phyloP scores from a whole-genome alignment of 306 rosid species.

The Rosa rugosa region DNA sequence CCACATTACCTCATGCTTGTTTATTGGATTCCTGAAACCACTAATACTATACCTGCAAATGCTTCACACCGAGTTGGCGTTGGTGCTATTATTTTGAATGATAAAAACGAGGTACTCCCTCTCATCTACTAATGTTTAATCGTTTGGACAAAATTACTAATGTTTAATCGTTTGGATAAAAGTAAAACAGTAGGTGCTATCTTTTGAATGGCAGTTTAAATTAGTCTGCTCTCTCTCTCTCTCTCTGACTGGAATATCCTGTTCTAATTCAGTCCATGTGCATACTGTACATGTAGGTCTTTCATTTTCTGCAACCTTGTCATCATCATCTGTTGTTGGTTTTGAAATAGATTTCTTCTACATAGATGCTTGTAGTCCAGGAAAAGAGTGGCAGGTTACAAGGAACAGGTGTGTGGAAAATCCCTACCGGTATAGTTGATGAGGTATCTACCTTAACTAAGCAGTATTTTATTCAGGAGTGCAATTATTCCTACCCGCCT shows the following conservation, averaged over 20 bases:
- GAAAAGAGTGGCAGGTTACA: slow-evolving; percentile 66
- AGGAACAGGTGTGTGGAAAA: slow-evolving; percentile 81
- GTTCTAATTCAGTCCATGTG: background rate
- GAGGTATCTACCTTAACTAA: slow-evolving; percentile 45
- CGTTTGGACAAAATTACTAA: slow-evolving; percentile 10
- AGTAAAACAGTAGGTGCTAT: background rate
- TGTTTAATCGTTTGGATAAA: slow-evolving; percentile 1
- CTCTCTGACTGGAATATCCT: background rate
- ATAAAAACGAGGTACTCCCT: slow-evolving; percentile 62
- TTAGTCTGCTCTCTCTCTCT: background rate
- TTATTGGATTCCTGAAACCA: slow-evolving; percentile 67
- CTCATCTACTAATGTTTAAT: background rate
- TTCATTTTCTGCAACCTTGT: slow-evolving; percentile 1
- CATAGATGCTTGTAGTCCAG: slow-evolving; percentile 78
- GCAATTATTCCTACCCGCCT: background rate
- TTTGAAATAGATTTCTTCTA: slow-evolving; percentile 16
- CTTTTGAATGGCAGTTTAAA: background rate
- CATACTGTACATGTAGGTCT: background rate
- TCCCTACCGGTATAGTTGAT: slow-evolving; percentile 87
- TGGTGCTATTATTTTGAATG: slow-evolving; percentile 72
- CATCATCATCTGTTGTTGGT: slow-evolving; percentile 8
- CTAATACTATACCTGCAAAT: slow-evolving; percentile 72
- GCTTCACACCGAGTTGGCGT: slow-evolving; percentile 79
- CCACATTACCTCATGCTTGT: slow-evolving; percentile 84
- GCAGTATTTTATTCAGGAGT: slow-evolving; percentile 9